Evolutionary conservation across 2,329 filamentous ascomycete species (phyloP), one percentile per base, ranked within the genome.

Genomic region (Colletotrichum sp.): DNA sequence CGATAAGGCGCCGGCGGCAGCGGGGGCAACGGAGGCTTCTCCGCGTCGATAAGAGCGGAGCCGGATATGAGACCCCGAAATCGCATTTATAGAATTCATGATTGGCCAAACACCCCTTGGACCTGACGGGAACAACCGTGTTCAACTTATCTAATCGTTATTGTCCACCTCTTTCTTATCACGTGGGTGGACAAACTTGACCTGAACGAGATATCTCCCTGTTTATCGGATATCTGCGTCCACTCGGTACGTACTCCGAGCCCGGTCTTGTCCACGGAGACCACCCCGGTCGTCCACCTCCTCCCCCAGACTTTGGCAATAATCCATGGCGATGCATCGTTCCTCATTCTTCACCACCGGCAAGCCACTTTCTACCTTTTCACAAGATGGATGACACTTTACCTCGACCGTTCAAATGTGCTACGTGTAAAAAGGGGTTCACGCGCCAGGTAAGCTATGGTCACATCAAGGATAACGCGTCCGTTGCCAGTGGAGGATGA

Each of bases 141-240:
- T 7, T 27, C n/a, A 7, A 27, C 34, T 66, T 70, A 66, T 57
- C 34, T 66, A 57, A 66, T 66, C 16, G 8, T 8, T 21, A 18
- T 65, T 66, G 61, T 70, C 68, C 68, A 59, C 62, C n/a, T 18
- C 13, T 1, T 12, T 12, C 18, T 9, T 27, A 31, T 70, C 68
- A 70, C 62, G 68, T 66, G 61, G 62, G 62, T 70, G 68, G 68
- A 70, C 68, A 70, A 66, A 54, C 68, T 66, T 66, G 13, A n/a
- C 68, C 51, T 7, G 29, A 66, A 66, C 6, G 13, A 12, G 24
- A 16, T 13, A 54, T 21, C 31, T 24, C 13, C 7, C 29, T 36
- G 65, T 54, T 66, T 69, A 69, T 69, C 67, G 15, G 34, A 33
- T 34, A 51, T 29, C 31, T 11, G 18, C 38, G 51, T 55, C 61